Percentiles rank a stretch among this genome's conserved stretches.
Evolutionary conservation across 352 stramenopile genomes (phyloP).

Genomic region (Pythium aristosporum): DNA sequence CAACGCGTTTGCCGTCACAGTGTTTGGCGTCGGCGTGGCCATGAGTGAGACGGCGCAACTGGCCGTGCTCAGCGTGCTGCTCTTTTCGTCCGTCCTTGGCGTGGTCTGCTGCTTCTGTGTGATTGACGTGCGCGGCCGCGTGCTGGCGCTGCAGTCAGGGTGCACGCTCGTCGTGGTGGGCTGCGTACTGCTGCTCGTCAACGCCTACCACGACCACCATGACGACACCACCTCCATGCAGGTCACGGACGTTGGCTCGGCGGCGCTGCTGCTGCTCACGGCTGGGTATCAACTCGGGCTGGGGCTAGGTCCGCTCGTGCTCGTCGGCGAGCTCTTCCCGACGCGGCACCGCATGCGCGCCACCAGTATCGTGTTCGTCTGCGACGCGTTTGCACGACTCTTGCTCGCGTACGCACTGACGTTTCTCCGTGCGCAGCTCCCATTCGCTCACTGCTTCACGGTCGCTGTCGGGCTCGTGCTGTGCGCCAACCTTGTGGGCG

Average conservation of each 20-base stretch:
- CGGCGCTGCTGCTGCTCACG: slow-evolving; percentile 59
- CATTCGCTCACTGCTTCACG: slow-evolving; percentile 37
- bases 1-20: slow-evolving; percentile 49
- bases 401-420: slow-evolving; percentile 37
- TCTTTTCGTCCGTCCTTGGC: slow-evolving; percentile 47
- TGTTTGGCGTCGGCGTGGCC: slow-evolving; percentile 61
- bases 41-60: slow-evolving; percentile 55
- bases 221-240: slow-evolving; percentile 28
- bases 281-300: slow-evolving; percentile 68
- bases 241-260: slow-evolving; percentile 53
- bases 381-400: slow-evolving; percentile 46
- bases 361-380: slow-evolving; percentile 69
- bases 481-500: slow-evolving; percentile 41
- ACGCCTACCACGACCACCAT: slow-evolving; percentile 33
- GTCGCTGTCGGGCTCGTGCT: slow-evolving; percentile 43
- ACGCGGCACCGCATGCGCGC: slow-evolving; percentile 60
- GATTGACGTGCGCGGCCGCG: slow-evolving; percentile 63
- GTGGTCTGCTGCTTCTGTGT: slow-evolving; percentile 55
- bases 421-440: slow-evolving; percentile 33
- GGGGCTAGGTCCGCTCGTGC: slow-evolving; percentile 52
- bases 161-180: slow-evolving; percentile 51
- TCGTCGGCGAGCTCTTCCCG: slow-evolving; percentile 72
- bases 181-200: slow-evolving; percentile 51
- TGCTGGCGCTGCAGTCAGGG: slow-evolving; percentile 49
- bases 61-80: slow-evolving; percentile 37